Conservation (phyloP, 148 eudicot species). For the Salicornia ramosissima region DNA sequence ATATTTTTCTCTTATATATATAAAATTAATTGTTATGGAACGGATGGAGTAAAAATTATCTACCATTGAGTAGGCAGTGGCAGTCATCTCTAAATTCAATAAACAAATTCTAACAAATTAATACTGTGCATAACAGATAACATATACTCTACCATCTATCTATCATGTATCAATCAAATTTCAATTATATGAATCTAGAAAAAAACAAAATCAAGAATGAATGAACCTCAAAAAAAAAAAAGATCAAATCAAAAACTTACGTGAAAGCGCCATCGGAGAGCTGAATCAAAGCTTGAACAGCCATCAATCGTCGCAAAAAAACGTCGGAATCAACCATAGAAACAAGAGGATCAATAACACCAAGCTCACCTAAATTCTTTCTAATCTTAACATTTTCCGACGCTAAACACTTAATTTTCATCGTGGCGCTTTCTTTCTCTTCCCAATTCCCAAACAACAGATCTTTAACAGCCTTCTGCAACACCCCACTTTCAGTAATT, state of each 20-base stretch:
- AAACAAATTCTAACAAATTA: too few relatives aligned
- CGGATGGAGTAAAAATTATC: too few relatives aligned
- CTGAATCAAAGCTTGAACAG: conserved; percentile 50
- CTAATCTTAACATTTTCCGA: conserved; percentile 33
- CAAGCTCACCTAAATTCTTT: conserved; percentile 58
- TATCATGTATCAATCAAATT: too few relatives aligned
- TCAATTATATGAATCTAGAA: too few relatives aligned
- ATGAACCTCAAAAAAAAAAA: too few relatives aligned
- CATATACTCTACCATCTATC: too few relatives aligned
- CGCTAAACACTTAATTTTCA: conserved; percentile 50
- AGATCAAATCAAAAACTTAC: conserved; percentile 36
- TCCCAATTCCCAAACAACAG: conserved; percentile 74
- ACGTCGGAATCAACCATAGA: conserved; percentile 53
- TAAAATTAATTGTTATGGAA: too few relatives aligned
- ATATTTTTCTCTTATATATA: too few relatives aligned
- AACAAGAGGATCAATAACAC: conserved; percentile 73
- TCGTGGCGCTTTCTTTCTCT: conserved; percentile 61
- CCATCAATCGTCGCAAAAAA: conserved; percentile 36
- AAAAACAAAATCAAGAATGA: too few relatives aligned
- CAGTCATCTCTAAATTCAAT: too few relatives aligned
- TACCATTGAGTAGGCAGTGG: too few relatives aligned
- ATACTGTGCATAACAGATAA: too few relatives aligned
- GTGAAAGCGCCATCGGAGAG: conserved; percentile 62
- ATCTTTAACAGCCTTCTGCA: conserved; percentile 68
- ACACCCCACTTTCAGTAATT: conserved; percentile 19